Conservation (phyloP, 1,139 yeast species). For the Williopsis jadinii region DNA sequence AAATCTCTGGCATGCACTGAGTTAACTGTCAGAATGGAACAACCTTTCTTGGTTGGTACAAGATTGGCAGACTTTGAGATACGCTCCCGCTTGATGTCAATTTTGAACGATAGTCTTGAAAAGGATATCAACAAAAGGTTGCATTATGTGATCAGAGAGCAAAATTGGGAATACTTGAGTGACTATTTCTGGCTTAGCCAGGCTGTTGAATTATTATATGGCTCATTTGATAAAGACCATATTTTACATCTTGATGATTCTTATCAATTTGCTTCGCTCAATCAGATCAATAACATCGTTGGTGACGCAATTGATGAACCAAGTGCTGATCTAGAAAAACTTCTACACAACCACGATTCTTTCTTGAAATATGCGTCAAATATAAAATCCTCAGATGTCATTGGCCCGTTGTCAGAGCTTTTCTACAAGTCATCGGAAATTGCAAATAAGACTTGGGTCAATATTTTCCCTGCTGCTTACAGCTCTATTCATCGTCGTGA, state of each 20-base stretch:
- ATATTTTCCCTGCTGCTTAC: slow-evolving; percentile 76
- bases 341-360: slow-evolving; percentile 43
- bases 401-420: slow-evolving; percentile 70
- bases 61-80: slow-evolving; percentile 71
- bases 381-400: slow-evolving; percentile 50
- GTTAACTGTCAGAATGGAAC: slow-evolving; percentile 91
- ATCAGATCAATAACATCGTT: slow-evolving; percentile 28
- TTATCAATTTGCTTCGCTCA: slow-evolving; percentile 49
- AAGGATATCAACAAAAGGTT: slow-evolving; percentile 72
- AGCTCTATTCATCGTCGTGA: slow-evolving; percentile 70
- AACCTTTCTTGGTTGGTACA: slow-evolving; percentile 93
- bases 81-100: slow-evolving; percentile 72
- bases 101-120: slow-evolving; percentile 76
- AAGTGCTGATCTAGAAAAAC: slow-evolving; percentile 22
- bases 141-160: slow-evolving; percentile 81
- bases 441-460: slow-evolving; percentile 80
- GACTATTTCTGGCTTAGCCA: slow-evolving; percentile 95
- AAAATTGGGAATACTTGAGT: slow-evolving; percentile 93
- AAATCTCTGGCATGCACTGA: slow-evolving; percentile 78
- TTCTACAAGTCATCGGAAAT: slow-evolving; percentile 78
- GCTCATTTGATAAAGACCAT: slow-evolving; percentile 56
- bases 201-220: slow-evolving; percentile 81
- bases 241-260: slow-evolving; percentile 41
- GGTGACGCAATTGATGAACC: slow-evolving; percentile 13
- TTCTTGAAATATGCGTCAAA: slow-evolving; percentile 42